phyloP scores from a whole-genome alignment of 805 yeast species.

The Tetrapisispora phaffii region DNA sequence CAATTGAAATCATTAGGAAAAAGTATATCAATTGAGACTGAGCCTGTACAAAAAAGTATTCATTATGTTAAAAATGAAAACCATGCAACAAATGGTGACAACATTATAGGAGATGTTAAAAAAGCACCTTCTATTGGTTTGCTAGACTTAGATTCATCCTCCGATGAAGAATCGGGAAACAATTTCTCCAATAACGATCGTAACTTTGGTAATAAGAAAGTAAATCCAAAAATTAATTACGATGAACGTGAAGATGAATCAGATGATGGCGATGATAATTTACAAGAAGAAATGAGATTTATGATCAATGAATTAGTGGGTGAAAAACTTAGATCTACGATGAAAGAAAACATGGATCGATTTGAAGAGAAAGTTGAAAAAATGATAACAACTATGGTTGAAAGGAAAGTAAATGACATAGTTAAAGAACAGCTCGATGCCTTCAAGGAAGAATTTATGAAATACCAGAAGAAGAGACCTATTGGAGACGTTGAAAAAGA shows the following conservation, averaged over 20 bases:
- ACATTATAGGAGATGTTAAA: not conserved
- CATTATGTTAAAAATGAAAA: not conserved
- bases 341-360: conserved; percentile 12
- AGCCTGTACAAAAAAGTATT: not conserved
- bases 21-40: not conserved
- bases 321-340: conserved; percentile 13
- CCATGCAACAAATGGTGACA: not conserved
- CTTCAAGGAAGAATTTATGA: not conserved
- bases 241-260: conserved; percentile 8
- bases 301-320: conserved; percentile 23
- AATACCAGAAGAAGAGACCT: not conserved
- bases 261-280: conserved; percentile 6
- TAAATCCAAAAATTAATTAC: conserved; percentile 3
- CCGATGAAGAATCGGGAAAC: conserved; percentile 3
- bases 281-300: conserved; percentile 21
- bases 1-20: conserved; percentile 14
- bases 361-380: conserved; percentile 1
- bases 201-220: not conserved
- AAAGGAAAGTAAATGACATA: conserved; percentile 3
- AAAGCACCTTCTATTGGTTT: not conserved
- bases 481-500: not conserved
- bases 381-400: conserved; percentile 11
- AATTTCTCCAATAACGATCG: conserved; percentile 7
- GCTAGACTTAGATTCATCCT: conserved; percentile 6
- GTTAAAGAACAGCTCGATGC: not conserved